A percentile compares a stretch with the other conserved stretches of the same genome.
These are phyloP conservation scores for Mercurialis annua DNA, from an alignment of 345 rosid species.

Conservation along the genomic window DNA sequence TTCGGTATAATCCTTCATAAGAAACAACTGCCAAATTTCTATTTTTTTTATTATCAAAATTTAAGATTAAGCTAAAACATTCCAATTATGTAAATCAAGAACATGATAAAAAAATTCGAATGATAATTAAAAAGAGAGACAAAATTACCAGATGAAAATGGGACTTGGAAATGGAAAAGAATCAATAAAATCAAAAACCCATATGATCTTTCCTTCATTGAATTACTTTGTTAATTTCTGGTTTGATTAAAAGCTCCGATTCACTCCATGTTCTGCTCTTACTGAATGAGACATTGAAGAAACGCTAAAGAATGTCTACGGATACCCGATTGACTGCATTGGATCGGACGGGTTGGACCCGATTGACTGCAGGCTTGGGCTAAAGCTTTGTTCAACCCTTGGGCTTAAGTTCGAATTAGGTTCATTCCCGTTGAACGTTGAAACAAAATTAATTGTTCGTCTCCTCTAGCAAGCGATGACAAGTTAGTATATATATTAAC, in stretches of 20 bases:
- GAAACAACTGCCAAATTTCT: neutral
- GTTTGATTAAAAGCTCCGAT: neutral
- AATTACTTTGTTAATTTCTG: neutral
- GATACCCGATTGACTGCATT: neutral
- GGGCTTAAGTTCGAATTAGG: too few relatives aligned
- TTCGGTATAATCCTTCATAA: neutral
- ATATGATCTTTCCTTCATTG: conserved; percentile 15
- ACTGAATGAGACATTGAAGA: neutral
- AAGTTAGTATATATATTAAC: too few relatives aligned
- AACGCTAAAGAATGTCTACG: neutral
- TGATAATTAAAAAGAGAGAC: neutral
- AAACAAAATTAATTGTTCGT: too few relatives aligned
- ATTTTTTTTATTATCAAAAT: neutral
- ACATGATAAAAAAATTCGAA: neutral
- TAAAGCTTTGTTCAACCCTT: neutral
- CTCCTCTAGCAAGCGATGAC: too few relatives aligned
- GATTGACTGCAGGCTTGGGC: neutral
- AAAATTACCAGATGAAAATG: conserved; percentile 37
- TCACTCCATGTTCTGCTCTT: neutral
- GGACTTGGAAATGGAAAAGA: conserved; percentile 22
- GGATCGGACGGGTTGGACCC: neutral
- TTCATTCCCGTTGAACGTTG: too few relatives aligned
- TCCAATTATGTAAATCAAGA: neutral
- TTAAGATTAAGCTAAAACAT: neutral
- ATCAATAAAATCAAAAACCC: conserved; percentile 19